Base-by-base conservation (phyloP, 805 yeast genomes). In the Tetrapisispora phaffii region DNA sequence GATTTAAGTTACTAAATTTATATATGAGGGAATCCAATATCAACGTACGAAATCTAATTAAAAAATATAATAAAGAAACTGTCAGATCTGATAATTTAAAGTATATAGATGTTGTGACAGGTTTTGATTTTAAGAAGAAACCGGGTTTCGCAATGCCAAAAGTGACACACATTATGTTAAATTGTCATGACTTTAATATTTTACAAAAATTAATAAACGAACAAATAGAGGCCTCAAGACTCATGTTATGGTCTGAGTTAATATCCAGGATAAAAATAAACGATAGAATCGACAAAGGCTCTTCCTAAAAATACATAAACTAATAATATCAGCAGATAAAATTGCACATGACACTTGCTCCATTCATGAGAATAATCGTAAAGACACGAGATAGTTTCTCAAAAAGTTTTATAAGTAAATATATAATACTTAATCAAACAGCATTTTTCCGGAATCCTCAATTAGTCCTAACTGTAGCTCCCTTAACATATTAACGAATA, bases 121-220 rank as follows among this genome's bases (percentile, higher is more conserved):
- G 63, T 1, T 60, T 59, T 39, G 50, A 58, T 48, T 60, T 60
- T 31, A 55, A 47, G 38, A 47, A 50, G 33, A 54, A 44, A 31
- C 53, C 55, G 4, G 62, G 60, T 1, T 55, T 46, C 44, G 62
- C 62, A 2, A 44, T 58, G 2, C 60, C 63, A 1, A 43, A 47
- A 7, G 47, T 52, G 3, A 43, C 48, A 7, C 49, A 52, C 12
- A 44, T 60, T 2, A 28, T 60, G 39, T 46, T 59, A 3, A 47
- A 34, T 33, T 29, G 42, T 3, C 8, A 22, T 1, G 58, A 58
- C 47, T 50, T 22, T 34, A 3, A 35, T 2, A 42, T 12, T 33
- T 32, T 53, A 1, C 22, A 20, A 6, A 19, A 29, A 9, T 29
- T 56, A 19, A 26, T 49, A 1, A 9, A 37, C 7, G 7, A 41